Evolutionary conservation across 805 yeast species (phyloP).

Genomic region (Pichia cephalocereana): DNA sequence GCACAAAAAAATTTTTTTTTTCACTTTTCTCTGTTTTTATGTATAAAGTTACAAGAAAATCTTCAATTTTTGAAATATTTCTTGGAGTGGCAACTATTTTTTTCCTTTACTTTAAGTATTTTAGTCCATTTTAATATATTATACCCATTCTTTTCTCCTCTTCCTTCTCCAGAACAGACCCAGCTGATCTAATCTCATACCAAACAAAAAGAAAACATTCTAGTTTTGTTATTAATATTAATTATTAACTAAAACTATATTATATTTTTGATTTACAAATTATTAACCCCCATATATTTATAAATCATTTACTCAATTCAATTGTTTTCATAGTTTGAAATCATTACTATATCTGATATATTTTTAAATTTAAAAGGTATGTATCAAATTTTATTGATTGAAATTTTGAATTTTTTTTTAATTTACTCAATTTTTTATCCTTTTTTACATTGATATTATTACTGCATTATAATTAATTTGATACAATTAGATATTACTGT

Average conservation of each 20-base stretch:
- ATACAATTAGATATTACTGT: not conserved
- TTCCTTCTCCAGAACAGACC: conserved; percentile 16
- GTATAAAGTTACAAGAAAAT: not conserved
- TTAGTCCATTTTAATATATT: conserved; percentile 2
- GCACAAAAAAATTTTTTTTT: not conserved
- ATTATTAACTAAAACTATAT: not conserved
- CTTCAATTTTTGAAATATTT: not conserved
- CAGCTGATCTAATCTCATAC: conserved; percentile 8
- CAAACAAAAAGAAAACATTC: not conserved
- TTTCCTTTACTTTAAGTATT: not conserved
- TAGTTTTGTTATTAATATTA: not conserved
- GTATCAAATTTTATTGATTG: not conserved
- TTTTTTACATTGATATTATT: not conserved
- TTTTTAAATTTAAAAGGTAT: not conserved
- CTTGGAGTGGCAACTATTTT: not conserved
- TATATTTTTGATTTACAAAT: not conserved
- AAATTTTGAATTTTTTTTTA: not conserved
- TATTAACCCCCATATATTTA: not conserved
- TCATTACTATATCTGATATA: not conserved
- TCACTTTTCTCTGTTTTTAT: too few species aligned
- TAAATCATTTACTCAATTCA: not conserved
- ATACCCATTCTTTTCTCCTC: conserved; percentile 6
- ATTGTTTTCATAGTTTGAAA: not conserved
- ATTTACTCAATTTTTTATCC: not conserved
- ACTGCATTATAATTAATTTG: not conserved